Percentiles rank a stretch among this genome's conserved stretches.
Evolutionary conservation across 192 early-diverging fungal species (phyloP).

Genomic region (Umbelopsis isabellina): DNA sequence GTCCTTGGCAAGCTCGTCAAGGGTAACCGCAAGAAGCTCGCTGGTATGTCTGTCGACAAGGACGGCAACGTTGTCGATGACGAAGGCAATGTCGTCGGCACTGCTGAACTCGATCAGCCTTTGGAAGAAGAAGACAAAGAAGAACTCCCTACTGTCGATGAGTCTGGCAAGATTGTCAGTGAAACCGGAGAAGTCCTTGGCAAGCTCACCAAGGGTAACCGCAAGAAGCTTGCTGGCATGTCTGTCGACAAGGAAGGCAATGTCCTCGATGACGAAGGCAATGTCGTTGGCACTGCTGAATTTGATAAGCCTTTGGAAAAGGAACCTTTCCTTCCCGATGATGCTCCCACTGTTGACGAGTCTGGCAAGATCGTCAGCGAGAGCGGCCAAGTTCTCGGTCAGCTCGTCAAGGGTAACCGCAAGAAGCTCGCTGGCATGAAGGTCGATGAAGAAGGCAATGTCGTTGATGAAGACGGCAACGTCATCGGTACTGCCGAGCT

Average conservation of each 20-base stretch:
- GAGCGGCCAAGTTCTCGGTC: conserved; percentile 4
- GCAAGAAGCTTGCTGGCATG: conserved; percentile 15
- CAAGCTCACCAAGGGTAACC: background rate
- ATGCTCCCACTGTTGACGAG: conserved; percentile 12
- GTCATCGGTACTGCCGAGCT: conserved; percentile 22
- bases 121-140: background rate
- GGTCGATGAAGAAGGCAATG: conserved; percentile 17
- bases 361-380: conserved; percentile 19
- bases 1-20: conserved; percentile 15
- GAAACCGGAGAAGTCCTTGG: conserved; percentile 16
- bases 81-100: conserved; percentile 21
- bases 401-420: conserved; percentile 3
- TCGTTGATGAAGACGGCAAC: conserved; percentile 12
- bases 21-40: background rate
- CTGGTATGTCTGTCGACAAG: conserved; percentile 20
- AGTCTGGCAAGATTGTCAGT: conserved; percentile 24
- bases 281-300: conserved; percentile 23
- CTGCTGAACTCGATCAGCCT: conserved; percentile 3
- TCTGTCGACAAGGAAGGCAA: conserved; percentile 26
- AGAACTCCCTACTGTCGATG: conserved; percentile 15
- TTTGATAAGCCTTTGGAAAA: background rate
- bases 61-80: conserved; percentile 24
- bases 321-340: background rate
- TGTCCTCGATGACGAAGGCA: conserved; percentile 23
- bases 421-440: conserved; percentile 14